Conservation (phyloP, 2,329 filamentous ascomycete genomes). For the Colletotrichum sp. region DNA sequence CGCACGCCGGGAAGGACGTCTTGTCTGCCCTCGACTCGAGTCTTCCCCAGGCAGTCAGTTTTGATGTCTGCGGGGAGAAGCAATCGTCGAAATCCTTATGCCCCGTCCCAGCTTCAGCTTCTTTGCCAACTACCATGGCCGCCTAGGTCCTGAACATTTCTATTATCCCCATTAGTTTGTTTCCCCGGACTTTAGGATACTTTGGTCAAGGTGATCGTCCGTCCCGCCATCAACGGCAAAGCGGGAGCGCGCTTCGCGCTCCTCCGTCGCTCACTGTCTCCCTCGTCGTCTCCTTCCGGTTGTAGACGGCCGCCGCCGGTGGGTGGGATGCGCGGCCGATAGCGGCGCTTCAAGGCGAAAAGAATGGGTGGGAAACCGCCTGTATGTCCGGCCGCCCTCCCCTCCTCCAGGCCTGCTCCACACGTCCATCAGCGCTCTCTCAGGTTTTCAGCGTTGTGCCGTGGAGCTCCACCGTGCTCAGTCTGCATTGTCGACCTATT, state of each 20-base stretch:
- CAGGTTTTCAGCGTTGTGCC: background rate
- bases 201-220: background rate
- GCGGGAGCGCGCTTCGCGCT: background rate
- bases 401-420: background rate
- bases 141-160: too few species aligned
- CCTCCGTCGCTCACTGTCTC: background rate
- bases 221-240: background rate
- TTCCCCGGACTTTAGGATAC: too few species aligned
- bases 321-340: background rate
- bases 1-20: background rate
- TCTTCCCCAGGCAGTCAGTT: background rate
- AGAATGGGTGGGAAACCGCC: background rate
- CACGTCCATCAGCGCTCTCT: background rate
- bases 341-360: background rate
- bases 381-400: background rate
- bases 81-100: background rate
- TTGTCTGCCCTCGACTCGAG: background rate
- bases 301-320: background rate
- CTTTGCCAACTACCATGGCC: background rate
- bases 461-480: background rate
- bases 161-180: accelerated
- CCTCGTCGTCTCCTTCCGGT: background rate
- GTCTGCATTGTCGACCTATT: background rate
- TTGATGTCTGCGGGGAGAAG: background rate
- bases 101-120: background rate